Conservation (phyloP, 75 land plant species). For the Larix kaempferi region DNA sequence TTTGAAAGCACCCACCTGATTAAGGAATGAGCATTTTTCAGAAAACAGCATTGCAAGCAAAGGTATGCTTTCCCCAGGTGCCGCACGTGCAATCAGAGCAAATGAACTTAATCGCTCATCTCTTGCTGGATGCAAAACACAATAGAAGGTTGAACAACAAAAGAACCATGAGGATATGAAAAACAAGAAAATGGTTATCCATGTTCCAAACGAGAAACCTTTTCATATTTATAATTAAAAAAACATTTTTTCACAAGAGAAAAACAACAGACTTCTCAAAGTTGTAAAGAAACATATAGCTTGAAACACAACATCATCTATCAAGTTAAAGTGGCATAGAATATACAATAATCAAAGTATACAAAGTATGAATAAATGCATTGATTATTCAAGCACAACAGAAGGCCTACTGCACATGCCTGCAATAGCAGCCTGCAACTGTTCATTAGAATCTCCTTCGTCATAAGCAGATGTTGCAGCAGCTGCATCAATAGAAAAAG, state of each 20-base stretch:
- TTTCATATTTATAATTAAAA: no score
- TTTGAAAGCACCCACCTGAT: slow-evolving; percentile 47
- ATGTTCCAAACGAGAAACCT: not conserved
- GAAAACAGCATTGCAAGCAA: slow-evolving; percentile 60
- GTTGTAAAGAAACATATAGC: not conserved
- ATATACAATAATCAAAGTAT: not conserved
- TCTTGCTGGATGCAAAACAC: slow-evolving; percentile 55
- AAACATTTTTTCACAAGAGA: not conserved
- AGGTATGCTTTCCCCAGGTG: slow-evolving; percentile 57
- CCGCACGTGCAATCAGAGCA: slow-evolving; percentile 88
- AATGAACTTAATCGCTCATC: slow-evolving; percentile 87
- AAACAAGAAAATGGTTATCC: not conserved
- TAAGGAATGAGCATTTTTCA: slow-evolving; percentile 61
- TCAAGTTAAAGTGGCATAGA: not conserved
- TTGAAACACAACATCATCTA: not conserved
- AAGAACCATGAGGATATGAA: not conserved
- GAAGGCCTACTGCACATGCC: slow-evolving; percentile 27
- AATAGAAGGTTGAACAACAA: not conserved
- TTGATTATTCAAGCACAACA: not conserved
- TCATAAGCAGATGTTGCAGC: slow-evolving; percentile 72
- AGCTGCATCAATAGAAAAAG: slow-evolving; percentile 38
- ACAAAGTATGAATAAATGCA: not conserved
- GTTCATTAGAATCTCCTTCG: slow-evolving; percentile 60
- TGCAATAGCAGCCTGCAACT: slow-evolving; percentile 70
- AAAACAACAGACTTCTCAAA: not conserved